Conservation (phyloP, 164 flowering plant species). For the Berberis thunbergii region DNA sequence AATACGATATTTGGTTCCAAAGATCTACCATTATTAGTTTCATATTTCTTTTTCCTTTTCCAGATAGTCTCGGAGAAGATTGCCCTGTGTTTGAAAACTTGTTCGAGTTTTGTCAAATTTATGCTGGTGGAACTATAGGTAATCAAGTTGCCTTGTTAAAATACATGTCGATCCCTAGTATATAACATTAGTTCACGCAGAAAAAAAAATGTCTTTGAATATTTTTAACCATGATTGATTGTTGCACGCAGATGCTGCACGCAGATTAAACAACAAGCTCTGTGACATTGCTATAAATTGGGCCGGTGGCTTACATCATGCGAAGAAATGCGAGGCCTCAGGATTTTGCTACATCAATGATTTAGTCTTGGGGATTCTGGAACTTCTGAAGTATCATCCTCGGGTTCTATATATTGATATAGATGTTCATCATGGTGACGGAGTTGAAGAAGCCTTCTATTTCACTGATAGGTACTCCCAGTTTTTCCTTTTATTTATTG, state of each 20-base stretch:
- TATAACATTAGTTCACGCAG: no score
- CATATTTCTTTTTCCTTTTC: not conserved
- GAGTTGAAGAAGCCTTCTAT: constrained; percentile 98
- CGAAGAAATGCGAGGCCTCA: constrained; percentile 96
- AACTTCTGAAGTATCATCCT: constrained; percentile 87
- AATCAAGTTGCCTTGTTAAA: constrained; percentile 8
- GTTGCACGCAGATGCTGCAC: constrained; percentile 77
- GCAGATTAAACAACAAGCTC: constrained; percentile 73
- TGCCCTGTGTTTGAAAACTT: constrained; percentile 95
- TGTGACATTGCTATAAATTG: constrained; percentile 98
- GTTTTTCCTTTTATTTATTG: not conserved
- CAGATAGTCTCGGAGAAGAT: constrained; percentile 97
- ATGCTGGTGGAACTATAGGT: constrained; percentile 99
- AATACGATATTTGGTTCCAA: no score
- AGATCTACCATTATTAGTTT: not conserved
- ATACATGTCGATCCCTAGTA: not conserved
- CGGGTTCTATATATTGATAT: constrained; percentile 93
- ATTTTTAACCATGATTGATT: not conserved
- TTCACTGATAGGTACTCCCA: constrained; percentile 79
- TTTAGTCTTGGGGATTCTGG: constrained; percentile 89
- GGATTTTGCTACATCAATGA: constrained; percentile 98
- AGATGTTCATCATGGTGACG: constrained; percentile 99
- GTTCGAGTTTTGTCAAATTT: constrained; percentile 96
- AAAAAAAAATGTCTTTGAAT: not conserved
- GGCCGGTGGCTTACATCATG: constrained; percentile 99